These are phyloP conservation scores for Microstroma glucosiphilum DNA, from an alignment of 1,284 basidiomycete genomes.

Conservation along the genomic window DNA sequence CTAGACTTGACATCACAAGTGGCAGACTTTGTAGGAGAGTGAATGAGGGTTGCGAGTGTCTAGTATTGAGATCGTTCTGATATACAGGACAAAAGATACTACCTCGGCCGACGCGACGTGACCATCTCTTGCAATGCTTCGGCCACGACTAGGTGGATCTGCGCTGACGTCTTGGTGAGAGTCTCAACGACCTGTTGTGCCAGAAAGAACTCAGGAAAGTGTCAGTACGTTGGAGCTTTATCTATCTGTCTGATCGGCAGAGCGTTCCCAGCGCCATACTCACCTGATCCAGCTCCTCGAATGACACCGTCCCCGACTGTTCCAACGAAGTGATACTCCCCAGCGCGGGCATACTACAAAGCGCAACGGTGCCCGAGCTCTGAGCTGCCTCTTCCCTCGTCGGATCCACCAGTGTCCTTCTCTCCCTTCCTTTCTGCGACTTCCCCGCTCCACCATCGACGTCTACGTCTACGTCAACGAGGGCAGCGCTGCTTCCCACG, in stretches of 20 bases:
- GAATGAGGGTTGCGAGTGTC: no score
- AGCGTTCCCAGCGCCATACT: no score
- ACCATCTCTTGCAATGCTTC: constrained; percentile 5
- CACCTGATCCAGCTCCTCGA: neutral
- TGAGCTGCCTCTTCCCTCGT: constrained; percentile 61
- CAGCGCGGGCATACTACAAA: constrained; percentile 84
- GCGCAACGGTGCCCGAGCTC: constrained; percentile 61
- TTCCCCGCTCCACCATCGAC: constrained; percentile 20
- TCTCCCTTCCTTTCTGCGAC: constrained; percentile 29
- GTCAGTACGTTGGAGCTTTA: no score
- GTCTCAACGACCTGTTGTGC: neutral
- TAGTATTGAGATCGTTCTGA: no score
- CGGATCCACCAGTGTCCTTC: constrained; percentile 67
- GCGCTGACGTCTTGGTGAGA: neutral
- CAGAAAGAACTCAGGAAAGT: no score
- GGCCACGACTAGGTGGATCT: neutral
- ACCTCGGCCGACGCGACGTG: neutral
- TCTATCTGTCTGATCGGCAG: no score
- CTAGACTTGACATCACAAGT: no score
- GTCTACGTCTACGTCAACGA: constrained; percentile 14
- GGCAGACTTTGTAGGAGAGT: no score
- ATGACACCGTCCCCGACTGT: neutral
- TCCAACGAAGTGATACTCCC: constrained; percentile 68
- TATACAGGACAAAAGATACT: no score
- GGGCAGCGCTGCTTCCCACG: constrained; percentile 64